These are phyloP conservation scores for Ogataea siamensis DNA, from an alignment of 805 yeast species.

Conservation along the genomic window DNA sequence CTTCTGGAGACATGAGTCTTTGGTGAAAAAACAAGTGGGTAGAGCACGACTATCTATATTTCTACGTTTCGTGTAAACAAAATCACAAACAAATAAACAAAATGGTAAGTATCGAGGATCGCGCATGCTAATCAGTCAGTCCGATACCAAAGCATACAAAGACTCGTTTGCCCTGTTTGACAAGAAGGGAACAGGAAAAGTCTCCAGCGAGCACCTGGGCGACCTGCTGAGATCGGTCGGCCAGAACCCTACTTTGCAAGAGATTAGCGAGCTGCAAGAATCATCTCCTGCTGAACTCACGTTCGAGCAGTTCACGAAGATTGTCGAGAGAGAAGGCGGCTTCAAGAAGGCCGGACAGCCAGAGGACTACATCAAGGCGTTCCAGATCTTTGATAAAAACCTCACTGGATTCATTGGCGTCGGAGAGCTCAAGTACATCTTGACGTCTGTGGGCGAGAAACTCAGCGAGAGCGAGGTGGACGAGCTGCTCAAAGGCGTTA, in stretches of 20 bases:
- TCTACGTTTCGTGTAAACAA: constrained; percentile 10
- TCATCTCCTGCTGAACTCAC: constrained; percentile 46
- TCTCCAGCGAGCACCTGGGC: constrained; percentile 80
- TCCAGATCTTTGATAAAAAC: constrained; percentile 97
- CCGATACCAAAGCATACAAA: constrained; percentile 49
- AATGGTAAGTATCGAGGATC: constrained; percentile 5
- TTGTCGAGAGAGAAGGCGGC: constrained; percentile 83
- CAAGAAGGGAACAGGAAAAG: constrained; percentile 91
- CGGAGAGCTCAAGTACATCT: constrained; percentile 92
- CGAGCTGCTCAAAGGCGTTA: constrained; percentile 92
- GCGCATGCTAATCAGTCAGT: constrained; percentile 2
- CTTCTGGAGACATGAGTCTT: background rate
- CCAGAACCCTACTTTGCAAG: constrained; percentile 94
- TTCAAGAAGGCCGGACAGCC: constrained; percentile 86
- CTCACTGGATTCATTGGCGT: constrained; percentile 94
- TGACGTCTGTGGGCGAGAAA: constrained; percentile 95
- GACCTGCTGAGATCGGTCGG: constrained; percentile 96
- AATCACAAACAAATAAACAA: constrained; percentile 8
- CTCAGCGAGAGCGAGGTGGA: constrained; percentile 88
- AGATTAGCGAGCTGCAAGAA: constrained; percentile 61
- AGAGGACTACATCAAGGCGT: constrained; percentile 89
- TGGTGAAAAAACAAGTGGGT: constrained; percentile 1
- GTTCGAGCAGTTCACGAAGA: constrained; percentile 71
- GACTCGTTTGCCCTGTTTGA: constrained; percentile 97
- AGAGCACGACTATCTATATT: constrained; percentile 2